phyloP scores from a whole-genome alignment of 306 rosid species.

The Trifolium subterraneum region DNA sequence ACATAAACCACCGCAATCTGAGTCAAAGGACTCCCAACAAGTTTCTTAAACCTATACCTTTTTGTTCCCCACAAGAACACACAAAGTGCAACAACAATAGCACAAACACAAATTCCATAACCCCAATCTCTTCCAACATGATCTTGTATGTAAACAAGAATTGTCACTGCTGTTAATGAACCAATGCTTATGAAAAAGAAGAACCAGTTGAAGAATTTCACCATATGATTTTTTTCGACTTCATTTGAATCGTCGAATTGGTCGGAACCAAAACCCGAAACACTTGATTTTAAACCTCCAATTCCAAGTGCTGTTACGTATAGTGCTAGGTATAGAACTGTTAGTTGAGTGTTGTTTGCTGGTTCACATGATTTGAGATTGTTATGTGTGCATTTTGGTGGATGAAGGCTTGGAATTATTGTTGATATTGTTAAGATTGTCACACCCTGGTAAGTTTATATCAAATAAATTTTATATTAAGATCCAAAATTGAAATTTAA shows the following conservation, averaged over 20 bases:
- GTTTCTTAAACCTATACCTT: constrained; percentile 75
- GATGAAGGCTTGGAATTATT: constrained; percentile 76
- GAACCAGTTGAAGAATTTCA: constrained; percentile 86
- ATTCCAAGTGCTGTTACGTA: constrained; percentile 81
- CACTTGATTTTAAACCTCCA: constrained; percentile 86
- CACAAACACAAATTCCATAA: constrained; percentile 73
- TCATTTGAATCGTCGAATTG: constrained; percentile 73
- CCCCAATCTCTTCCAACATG: constrained; percentile 83
- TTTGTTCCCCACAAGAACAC: constrained; percentile 71
- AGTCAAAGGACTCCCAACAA: constrained; percentile 80
- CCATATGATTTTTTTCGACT: constrained; percentile 61
- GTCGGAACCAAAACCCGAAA: constrained; percentile 87
- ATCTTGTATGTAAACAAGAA: constrained; percentile 84
- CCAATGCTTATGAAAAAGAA: constrained; percentile 89
- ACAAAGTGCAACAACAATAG: constrained; percentile 56
- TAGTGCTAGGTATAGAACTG: constrained; percentile 65
- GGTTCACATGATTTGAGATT: constrained; percentile 40
- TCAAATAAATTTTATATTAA: neutral
- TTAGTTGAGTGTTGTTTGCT: constrained; percentile 58
- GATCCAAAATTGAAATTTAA: neutral
- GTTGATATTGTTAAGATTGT: constrained; percentile 82
- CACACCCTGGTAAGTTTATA: constrained; percentile 60
- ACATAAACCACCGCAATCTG: constrained; percentile 74
- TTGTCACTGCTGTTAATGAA: constrained; percentile 73
- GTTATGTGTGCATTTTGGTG: constrained; percentile 60